Conservation (phyloP, 2,329 filamentous ascomycete species). For the Myriosclerotinia duriaeana region DNA sequence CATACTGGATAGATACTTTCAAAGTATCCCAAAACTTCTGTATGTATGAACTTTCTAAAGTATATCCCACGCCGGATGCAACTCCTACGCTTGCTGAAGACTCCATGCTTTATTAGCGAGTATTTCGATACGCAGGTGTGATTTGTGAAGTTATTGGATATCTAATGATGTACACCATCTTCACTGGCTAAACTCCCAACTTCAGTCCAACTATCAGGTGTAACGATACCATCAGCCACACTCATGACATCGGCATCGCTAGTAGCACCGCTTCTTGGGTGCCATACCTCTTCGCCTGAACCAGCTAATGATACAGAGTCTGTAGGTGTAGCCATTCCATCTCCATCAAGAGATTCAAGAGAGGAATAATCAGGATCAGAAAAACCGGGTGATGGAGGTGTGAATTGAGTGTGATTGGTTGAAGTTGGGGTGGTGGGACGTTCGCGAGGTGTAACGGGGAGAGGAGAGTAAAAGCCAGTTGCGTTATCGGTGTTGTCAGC, state of each 20-base stretch:
- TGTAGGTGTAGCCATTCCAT: slow-evolving; percentile 57
- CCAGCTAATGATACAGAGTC: slow-evolving; percentile 57
- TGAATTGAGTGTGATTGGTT: slow-evolving; percentile 22
- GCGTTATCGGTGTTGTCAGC: slow-evolving; percentile 46
- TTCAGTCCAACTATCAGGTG: slow-evolving; percentile 64
- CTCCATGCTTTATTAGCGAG: background rate
- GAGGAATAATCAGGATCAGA: slow-evolving; percentile 31
- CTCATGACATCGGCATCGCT: slow-evolving; percentile 57
- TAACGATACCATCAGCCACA: slow-evolving; percentile 58
- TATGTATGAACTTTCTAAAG: background rate
- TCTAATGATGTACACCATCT: slow-evolving; percentile 36
- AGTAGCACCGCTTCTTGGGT: slow-evolving; percentile 42
- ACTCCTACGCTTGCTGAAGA: slow-evolving; percentile 7
- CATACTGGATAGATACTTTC: slow-evolving; percentile 2
- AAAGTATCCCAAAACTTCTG: background rate
- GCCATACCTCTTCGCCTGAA: slow-evolving; percentile 47
- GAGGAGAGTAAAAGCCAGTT: slow-evolving; percentile 58
- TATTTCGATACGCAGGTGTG: background rate
- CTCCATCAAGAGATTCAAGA: slow-evolving; percentile 41
- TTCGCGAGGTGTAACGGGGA: slow-evolving; percentile 48
- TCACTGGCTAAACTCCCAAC: slow-evolving; percentile 60
- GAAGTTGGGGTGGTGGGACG: slow-evolving; percentile 38
- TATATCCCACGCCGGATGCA: background rate
- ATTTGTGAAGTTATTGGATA: slow-evolving; percentile 24
- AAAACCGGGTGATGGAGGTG: slow-evolving; percentile 32